Evolutionary conservation across 2,329 filamentous ascomycete genomes (phyloP), one percentile per base, ranked within the genome.

Genomic region (Golovinomyces cichoracearum): DNA sequence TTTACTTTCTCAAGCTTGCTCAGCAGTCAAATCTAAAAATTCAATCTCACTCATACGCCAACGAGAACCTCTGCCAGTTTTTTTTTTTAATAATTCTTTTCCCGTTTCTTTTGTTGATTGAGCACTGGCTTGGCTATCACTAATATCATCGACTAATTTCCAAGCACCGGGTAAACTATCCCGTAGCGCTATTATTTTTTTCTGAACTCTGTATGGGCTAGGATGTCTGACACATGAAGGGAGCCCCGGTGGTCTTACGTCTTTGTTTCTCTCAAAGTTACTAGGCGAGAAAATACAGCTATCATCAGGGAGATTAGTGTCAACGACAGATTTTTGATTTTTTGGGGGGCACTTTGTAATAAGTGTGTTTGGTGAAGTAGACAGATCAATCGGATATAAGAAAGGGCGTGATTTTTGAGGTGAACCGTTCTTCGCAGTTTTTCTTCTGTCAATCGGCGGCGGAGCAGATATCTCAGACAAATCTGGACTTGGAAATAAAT

Each of bases 101-200:
- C 22, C 37, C 27, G 25, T 29, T 7, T 2, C 15, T 3, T 25
- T 41, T 5, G 29, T 25, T 21, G 6, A 13, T 9, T 19, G 10
- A 17, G 7, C n/a, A 21, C 22, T 48, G 22, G 31, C 13, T 33
- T 12, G 44, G 19, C 31, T 27, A 38, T 49, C 26, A 42, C 56
- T 54, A 35, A 51, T 48, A 38, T 53, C 51, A 45, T 54, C 54
- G 12, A 57, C 45, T 49, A 57, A 55, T 49, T 57, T 60, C 59
- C 61, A 64, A 2, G 57, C 56, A 2, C 62, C 62, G 5, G 58
- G 59, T 23, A 63, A 52, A 51, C 59, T 62, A 12, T 62, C 58
- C n/a, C 62, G 53, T 3, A 57, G 50, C 27, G 59, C 51, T 5
- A 61, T 56, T 38, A 53, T 58, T 41, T 57, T 53, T 41, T 57